Base-by-base conservation (phyloP, 305 asterid species). In the Solanum hybrid region DNA sequence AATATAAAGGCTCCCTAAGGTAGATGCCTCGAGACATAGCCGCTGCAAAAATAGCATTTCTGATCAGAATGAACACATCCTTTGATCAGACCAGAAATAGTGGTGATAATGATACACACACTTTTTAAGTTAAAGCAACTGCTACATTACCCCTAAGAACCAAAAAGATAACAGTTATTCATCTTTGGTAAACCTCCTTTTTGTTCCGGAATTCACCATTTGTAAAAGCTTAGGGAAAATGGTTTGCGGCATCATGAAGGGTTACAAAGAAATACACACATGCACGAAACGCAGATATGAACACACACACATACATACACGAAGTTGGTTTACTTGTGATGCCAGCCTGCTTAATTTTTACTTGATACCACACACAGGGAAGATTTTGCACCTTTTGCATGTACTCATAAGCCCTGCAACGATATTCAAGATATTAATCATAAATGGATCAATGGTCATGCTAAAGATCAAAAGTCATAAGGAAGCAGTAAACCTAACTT, bases 21-120 rank as follows among this genome's bases (percentile, higher is more conserved):
- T 97, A 96, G 93, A 97, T 94, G 89, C 99, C 99, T 90, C 99
- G 95, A 79, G 96, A 94, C 35, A 94, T 92, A 88, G 98, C 97
- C 87, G 93, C 99, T 97, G 95, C 93, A 92, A 90, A 92, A 91
- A 90, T 88, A 37, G 35, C 51, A 35, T 29, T 88, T 77, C 71
- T 80, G 90, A 86, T 90, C 78, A 88, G 90, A 79, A 29, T 26
- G 29, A 34, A 79, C n/a, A 60, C 38, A 79, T 77, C 26, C 38
- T 26, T 88, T 7, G 27, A 78, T 56, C 80, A 40, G 36, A 26
- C 32, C 38, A 38, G 90, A 79, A 89, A 87, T 66, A 91, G 88
- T 78, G 16, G 37, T 10, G 85, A 86, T 75, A 38, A 11, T 32
- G 10, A 87, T 36, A 34, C 29, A 51, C 80, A 77, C 35, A 10